Evolutionary conservation across 2,329 filamentous ascomycete species (phyloP).

Genomic region (Ambrosiella beaveri): DNA sequence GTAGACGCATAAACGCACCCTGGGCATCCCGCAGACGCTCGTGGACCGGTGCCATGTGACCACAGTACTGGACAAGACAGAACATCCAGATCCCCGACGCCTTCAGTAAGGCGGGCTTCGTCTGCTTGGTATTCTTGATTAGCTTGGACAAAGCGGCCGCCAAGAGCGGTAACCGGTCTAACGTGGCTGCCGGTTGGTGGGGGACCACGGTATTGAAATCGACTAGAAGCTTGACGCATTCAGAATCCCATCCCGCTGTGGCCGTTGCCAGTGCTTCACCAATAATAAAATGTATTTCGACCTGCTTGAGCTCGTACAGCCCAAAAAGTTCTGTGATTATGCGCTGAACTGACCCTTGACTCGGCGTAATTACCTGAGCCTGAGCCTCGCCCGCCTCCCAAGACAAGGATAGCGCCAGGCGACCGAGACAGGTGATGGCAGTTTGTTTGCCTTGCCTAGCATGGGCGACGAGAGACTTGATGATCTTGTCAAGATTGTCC

Average conservation of each 20-base stretch:
- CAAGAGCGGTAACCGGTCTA: constrained; percentile 25
- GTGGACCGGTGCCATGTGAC: constrained; percentile 59
- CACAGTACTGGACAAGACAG: constrained; percentile 78
- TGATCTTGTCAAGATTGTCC: constrained; percentile 23
- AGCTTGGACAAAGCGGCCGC: constrained; percentile 50
- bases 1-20: constrained; percentile 68
- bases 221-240: constrained; percentile 54
- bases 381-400: constrained; percentile 16
- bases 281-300: constrained; percentile 77
- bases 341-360: constrained; percentile 25
- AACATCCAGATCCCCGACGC: constrained; percentile 92
- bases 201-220: constrained; percentile 42
- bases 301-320: constrained; percentile 68
- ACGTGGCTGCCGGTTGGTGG: constrained; percentile 8
- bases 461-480: constrained; percentile 45
- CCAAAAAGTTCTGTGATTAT: constrained; percentile 52
- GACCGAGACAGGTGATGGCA: constrained; percentile 65
- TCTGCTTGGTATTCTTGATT: constrained; percentile 59
- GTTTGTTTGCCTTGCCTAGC: constrained; percentile 69
- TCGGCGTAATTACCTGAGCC: constrained; percentile 15
- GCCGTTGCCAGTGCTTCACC: constrained; percentile 74
- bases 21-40: constrained; percentile 61
- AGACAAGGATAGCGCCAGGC: constrained; percentile 48
- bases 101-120: constrained; percentile 78
- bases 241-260: constrained; percentile 67